Base-by-base conservation (phyloP, 345 rosid genomes). In the Boechera divaricarpa region DNA sequence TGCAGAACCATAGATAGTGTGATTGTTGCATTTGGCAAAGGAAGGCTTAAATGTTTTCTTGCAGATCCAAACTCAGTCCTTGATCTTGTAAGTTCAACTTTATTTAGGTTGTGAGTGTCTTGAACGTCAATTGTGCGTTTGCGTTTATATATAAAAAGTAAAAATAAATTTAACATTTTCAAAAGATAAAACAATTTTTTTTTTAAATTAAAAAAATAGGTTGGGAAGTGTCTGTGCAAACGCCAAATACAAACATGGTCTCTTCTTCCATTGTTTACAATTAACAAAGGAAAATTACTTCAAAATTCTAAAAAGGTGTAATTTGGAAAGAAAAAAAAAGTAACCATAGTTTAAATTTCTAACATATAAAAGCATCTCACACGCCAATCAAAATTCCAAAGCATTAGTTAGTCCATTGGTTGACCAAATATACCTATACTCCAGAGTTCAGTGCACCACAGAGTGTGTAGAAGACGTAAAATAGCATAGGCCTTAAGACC, bases 1-100 rank as follows among this genome's bases (percentile, higher is more conserved):
- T 75, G 66, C 75, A 93, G 98, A 82, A 90, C 89, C 48, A 78
- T 93, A 39, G 97, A 93, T 70, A 83, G 87, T 61, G 28, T 78
- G 6, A 15, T 78, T 9, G 76, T 78, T 26, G 81, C 75, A 33
- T 87, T 72, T 70, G 90, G 83, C 1, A 89, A 80, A 77, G 91
- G 91, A 32, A 83, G 82, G 72, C 32, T 89, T 1, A 59, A 78
- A 21, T 82, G 70, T 60, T 82, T 89, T 67, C 82, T 67, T 55
- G 85, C 72, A 2, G 84, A 81, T 35, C 67, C 74, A 58, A 49
- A 78, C 10, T 69, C 81, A 11, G 63, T 79, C 10, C 16, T 81
- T 70, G 90, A 86, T 81, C 53, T 86, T 75, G 94, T 89, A 53
- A 82, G 90, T 47, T 31, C 24, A 29, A 12, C 47, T 72, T 49